phyloP scores from a whole-genome alignment of 768 basidiomycete genomes.

The Boletales sp. region DNA sequence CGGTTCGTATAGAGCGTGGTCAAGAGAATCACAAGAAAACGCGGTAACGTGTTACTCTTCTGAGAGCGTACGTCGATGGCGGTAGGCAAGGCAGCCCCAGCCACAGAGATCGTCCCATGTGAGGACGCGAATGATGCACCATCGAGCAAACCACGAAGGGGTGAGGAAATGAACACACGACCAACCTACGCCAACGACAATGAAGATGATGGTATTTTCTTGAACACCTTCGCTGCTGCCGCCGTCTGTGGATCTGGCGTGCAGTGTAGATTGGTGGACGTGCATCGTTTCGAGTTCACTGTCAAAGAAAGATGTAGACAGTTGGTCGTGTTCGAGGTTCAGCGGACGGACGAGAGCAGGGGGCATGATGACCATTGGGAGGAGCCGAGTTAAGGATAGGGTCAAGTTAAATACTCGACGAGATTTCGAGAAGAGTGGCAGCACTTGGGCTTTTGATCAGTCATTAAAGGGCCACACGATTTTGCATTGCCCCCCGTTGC shows the following conservation, averaged over 20 bases:
- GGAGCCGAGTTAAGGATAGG: not conserved
- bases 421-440: not conserved
- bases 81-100: not conserved
- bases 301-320: not conserved
- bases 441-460: slow-evolving; percentile 11
- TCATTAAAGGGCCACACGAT: slow-evolving; percentile 5
- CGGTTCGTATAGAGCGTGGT: not conserved
- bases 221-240: slow-evolving; percentile 4
- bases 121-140: slow-evolving; percentile 1
- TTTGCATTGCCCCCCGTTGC: slow-evolving; percentile 13
- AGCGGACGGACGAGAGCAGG: slow-evolving; percentile 5
- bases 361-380: slow-evolving; percentile 3
- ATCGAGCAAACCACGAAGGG: not conserved
- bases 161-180: slow-evolving; percentile 7
- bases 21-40: not conserved
- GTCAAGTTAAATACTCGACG: slow-evolving; percentile 15
- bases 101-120: not conserved
- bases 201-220: slow-evolving; percentile 19
- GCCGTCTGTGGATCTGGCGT: slow-evolving; percentile 10
- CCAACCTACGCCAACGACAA: slow-evolving; percentile 25
- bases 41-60: not conserved
- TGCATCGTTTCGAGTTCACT: slow-evolving; percentile 2
- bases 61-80: not conserved
- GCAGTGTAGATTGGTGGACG: not conserved
- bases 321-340: not conserved